A percentile compares a stretch with the other conserved stretches of the same genome.
These are phyloP conservation scores for Tuber indicum DNA, from an alignment of 495 filamentous ascomycete species.

Conservation along the genomic window DNA sequence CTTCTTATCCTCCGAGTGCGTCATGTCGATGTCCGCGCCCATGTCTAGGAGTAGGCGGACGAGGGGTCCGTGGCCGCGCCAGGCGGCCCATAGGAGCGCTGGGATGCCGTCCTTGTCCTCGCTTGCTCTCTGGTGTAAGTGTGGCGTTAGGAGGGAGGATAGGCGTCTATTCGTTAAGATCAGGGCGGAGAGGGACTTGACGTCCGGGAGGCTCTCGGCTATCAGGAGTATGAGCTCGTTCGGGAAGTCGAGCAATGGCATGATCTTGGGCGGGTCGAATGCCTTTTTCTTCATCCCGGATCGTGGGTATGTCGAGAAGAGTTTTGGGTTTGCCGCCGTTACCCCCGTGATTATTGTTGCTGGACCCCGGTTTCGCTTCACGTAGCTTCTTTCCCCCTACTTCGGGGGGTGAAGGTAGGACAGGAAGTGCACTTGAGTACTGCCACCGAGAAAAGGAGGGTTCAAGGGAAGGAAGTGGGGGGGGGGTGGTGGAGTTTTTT, in stretches of 20 bases:
- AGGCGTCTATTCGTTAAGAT: neutral
- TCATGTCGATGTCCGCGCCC: constrained; percentile 1
- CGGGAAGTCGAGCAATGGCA: constrained; percentile 4
- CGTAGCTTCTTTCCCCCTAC: neutral
- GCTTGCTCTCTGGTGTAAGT: neutral
- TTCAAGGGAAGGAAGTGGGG: neutral
- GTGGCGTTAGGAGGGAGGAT: neutral
- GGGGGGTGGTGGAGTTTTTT: neutral
- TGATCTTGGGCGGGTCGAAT: neutral
- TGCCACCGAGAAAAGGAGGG: neutral
- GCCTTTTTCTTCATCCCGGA: constrained; percentile 2
- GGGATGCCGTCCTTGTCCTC: constrained; percentile 2
- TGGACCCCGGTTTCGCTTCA: neutral
- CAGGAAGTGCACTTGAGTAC: neutral
- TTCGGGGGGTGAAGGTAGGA: constrained; percentile 3
- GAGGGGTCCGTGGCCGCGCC: neutral
- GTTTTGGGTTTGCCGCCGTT: neutral
- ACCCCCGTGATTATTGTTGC: neutral
- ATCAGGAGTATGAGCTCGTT: constrained; percentile 6
- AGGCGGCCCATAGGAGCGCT: neutral
- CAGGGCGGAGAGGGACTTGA: constrained; percentile 3
- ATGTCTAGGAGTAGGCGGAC: constrained; percentile 1
- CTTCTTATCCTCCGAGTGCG: constrained; percentile 4
- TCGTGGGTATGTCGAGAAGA: neutral
- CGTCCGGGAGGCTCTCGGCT: constrained; percentile 3